Percentiles rank a stretch among this genome's conserved stretches.
Conservation (phyloP, 2,329 filamentous ascomycete species). For the Ophiostoma angusticollis region DNA sequence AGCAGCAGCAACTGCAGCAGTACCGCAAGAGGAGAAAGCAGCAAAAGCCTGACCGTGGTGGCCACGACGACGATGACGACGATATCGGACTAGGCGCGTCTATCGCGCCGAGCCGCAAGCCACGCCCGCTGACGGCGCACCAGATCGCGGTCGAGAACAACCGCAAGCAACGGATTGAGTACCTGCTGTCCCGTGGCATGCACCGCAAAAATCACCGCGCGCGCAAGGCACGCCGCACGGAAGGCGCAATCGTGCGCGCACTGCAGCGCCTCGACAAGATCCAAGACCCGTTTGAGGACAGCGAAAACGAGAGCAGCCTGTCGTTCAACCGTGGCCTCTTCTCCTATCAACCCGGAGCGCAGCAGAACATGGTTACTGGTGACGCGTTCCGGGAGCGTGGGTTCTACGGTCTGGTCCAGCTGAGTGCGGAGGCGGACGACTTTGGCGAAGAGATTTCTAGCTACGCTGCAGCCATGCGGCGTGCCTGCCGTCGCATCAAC, state of each 20-base stretch:
- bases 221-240: slow-evolving; percentile 46
- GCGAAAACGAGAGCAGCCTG: slow-evolving; percentile 42
- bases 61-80: slow-evolving; percentile 9
- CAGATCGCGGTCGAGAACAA: slow-evolving; percentile 72
- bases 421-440: slow-evolving; percentile 53
- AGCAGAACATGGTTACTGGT: slow-evolving; percentile 14
- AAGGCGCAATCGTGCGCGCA: slow-evolving; percentile 55
- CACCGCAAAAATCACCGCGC: slow-evolving; percentile 52
- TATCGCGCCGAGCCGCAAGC: slow-evolving; percentile 38
- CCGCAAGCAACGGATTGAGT: slow-evolving; percentile 65
- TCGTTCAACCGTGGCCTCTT: slow-evolving; percentile 17
- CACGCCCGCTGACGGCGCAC: slow-evolving; percentile 66
- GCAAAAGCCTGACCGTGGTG: background rate
- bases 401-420: slow-evolving; percentile 50
- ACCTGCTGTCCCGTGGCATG: slow-evolving; percentile 65
- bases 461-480: slow-evolving; percentile 53
- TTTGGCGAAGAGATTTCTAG: slow-evolving; percentile 61
- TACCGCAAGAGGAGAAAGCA: background rate
- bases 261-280: slow-evolving; percentile 49
- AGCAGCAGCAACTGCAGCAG: slow-evolving; percentile 17
- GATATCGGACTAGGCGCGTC: slow-evolving; percentile 6
- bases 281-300: slow-evolving; percentile 45
- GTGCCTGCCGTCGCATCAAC: slow-evolving; percentile 50
- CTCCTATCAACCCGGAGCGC: slow-evolving; percentile 10
- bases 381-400: slow-evolving; percentile 41